These are phyloP conservation scores for Sporothrix mexicana DNA, from an alignment of 2,329 filamentous ascomycete genomes.

Conservation along the genomic window DNA sequence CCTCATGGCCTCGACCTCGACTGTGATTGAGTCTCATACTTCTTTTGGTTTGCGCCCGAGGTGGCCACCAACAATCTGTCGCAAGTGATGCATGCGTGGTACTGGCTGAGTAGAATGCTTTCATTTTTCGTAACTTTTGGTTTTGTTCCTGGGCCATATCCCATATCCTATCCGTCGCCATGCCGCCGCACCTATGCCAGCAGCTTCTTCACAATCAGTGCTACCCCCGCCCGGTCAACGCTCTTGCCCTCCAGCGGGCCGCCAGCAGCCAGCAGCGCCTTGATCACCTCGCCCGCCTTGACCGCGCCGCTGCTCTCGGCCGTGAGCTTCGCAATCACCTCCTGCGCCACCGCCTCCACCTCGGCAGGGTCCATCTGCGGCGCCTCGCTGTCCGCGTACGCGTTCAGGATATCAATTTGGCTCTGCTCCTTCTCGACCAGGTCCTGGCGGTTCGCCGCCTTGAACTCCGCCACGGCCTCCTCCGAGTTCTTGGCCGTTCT, in stretches of 20 bases:
- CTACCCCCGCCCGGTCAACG: conserved; percentile 67
- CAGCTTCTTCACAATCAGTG: conserved; percentile 63
- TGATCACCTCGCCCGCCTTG: conserved; percentile 67
- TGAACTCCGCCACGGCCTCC: conserved; percentile 68
- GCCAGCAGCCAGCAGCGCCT: conserved; percentile 59
- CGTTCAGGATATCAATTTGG: conserved; percentile 68
- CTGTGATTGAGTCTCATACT: background rate
- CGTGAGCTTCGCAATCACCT: conserved; percentile 55
- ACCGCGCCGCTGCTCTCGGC: conserved; percentile 48
- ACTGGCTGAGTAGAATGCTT: conserved; percentile 19
- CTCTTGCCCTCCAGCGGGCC: conserved; percentile 65
- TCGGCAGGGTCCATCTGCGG: conserved; percentile 66
- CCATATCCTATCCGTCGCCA: background rate
- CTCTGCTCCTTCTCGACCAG: conserved; percentile 72
- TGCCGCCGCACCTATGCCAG: conserved; percentile 27
- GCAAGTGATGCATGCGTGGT: background rate
- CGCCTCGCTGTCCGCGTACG: conserved; percentile 65
- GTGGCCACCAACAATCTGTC: background rate
- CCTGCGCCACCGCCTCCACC: conserved; percentile 59
- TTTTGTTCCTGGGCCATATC: background rate
- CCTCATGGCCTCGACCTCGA: background rate
- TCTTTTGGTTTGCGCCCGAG: background rate
- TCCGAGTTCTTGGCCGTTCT: conserved; percentile 64
- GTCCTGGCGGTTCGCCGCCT: conserved; percentile 67
- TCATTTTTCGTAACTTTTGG: background rate